Base-by-base conservation (phyloP, 495 filamentous ascomycete genomes). In the Jackrogersella multiformis region DNA sequence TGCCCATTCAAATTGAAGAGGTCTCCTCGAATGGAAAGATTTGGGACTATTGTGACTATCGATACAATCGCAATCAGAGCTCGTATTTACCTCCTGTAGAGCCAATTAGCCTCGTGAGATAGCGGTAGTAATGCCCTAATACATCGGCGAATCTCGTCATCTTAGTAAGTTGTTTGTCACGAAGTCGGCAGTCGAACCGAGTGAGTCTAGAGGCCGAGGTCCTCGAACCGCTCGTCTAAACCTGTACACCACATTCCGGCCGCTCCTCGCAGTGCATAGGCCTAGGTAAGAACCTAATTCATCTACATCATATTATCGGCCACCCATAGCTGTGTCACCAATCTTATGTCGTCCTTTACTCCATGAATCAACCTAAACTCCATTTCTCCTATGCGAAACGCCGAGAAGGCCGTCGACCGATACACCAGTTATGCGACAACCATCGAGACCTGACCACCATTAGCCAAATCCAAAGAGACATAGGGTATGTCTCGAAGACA, bases 351-450 rank as follows among this genome's bases (percentile, higher is more conserved):
- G 26, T 21, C 23, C 30, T 45, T 55, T 56, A 39, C 51, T 36
- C 53, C 66, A 23, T 57, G 52, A 59, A 55, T 15, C 66, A 52
- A 62, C 55, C 60, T 45, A 10, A 54, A 59, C 55, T 52, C 54
- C 24, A n/a, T 68, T 63, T 32, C 38, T 46, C 66, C 20, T 51
- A 39, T 61, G 52, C 56, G 24, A 61, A 56, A 61, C 49, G 55
- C 42, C 4, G n/a, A 24, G 20, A 49, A 24, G 34, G 21, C 10
- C 15, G 32, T 39, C 6, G 12, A 34, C 30, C 42, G 20, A 61
- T 52, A n/a, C 38, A 20, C 61, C 65, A 69, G 44, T 69, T 69
- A 20, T 61, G n/a, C 66, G 12, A 74, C 44, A 42, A 75, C 59
- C 59, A 75, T 60, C 24, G 73, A 74, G 60, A 68, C 49, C 73